phyloP scores from a whole-genome alignment of 75 land plant species.

The Chamaecyparis obtusa region DNA sequence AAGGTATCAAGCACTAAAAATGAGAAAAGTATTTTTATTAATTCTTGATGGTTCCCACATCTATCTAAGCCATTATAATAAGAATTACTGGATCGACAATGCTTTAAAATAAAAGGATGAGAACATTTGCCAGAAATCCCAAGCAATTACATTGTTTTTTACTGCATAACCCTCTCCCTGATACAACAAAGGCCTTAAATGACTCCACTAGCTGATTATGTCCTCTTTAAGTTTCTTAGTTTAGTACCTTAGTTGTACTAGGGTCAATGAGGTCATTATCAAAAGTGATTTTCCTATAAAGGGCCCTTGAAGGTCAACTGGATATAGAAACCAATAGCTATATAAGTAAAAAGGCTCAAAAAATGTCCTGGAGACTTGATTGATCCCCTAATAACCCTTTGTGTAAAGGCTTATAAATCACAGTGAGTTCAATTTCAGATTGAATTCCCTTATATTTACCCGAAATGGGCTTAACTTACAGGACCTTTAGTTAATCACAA shows the following conservation, averaged over 20 bases:
- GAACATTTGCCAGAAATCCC: neutral
- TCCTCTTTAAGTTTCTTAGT: neutral
- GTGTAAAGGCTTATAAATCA: neutral
- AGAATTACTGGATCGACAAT: neutral
- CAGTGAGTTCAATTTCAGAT: neutral
- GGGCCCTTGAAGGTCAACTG: neutral
- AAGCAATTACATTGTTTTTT: neutral
- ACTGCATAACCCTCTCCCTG: neutral
- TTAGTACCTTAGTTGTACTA: neutral
- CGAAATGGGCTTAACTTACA: neutral
- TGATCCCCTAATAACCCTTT: neutral
- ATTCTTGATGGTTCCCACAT: neutral
- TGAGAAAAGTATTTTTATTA: neutral
- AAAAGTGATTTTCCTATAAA: neutral
- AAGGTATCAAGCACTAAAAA: neutral
- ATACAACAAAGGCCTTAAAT: neutral
- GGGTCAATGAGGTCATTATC: neutral
- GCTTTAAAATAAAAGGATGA: neutral
- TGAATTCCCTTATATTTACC: neutral
- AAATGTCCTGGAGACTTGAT: neutral
- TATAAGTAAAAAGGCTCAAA: neutral
- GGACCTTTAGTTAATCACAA: neutral
- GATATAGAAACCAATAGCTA: neutral
- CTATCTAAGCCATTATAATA: neutral
- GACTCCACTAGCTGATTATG: neutral